Base-by-base conservation (phyloP, 805 yeast genomes). In the Zygosaccharomyces bisporus region DNA sequence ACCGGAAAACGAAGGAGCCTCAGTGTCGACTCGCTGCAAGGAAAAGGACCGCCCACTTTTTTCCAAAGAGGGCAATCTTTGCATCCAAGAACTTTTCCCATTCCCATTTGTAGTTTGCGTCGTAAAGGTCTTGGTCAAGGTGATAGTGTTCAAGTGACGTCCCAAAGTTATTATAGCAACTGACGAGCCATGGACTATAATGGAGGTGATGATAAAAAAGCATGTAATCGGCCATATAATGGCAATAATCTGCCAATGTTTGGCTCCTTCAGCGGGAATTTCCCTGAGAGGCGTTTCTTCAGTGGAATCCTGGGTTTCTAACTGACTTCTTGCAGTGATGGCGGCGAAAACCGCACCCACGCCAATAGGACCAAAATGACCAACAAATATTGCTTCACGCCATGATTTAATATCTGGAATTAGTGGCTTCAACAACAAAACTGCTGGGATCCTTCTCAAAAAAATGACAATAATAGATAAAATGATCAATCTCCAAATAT, bases 311-410 rank as follows among this genome's bases (percentile, higher is more conserved):
- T 67, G 69, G 6, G 66, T 70, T 58, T 86, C 95, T 42, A 85
- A 67, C 49, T 81, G 84, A 7, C 80, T 77, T 49, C 91, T 76
- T 0, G 95, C 87, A 50, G 88, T 70, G 39, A 89, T 81, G 4
- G 86, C 81, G 33, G 93, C 91, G 64, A 86, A 88, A 6, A 89
- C 73, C 1, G 95, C 95, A 46, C 96, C 96, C 17, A 89, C 96
- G 38, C 97, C 97, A 58, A 90, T 86, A 1, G 97, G 96, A 13
- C 97, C 97, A 64, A 90, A 89, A 67, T 89, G 96, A 16, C 96
- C 96, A 63, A 95, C 87, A 64, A 90, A 90, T 3, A 89, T 61
- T 0, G 96, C 96, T 63, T 89, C 97, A 63, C 95, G 79, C 95
- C 96, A 89, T 8, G 87, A 77, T 56, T 87, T 81, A 31, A 89